Evolutionary conservation across 371 early-diverging fungal genomes (phyloP).

Genomic region (Mortierella sp.): DNA sequence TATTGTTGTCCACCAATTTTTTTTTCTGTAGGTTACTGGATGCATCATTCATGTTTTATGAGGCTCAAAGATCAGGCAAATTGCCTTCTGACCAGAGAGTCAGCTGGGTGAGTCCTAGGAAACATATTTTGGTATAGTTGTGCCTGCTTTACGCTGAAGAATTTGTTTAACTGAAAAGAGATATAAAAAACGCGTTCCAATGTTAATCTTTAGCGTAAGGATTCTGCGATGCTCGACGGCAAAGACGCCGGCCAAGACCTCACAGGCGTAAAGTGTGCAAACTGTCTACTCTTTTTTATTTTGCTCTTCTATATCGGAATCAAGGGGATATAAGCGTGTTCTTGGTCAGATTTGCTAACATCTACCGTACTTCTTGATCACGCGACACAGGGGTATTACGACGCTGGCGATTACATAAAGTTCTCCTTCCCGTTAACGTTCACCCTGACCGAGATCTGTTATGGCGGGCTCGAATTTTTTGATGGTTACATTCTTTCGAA

Average conservation of each 20-base stretch:
- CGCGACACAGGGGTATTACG: constrained; percentile 17
- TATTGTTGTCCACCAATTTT: background rate
- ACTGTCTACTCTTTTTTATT: too few species aligned
- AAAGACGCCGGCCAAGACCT: constrained; percentile 58
- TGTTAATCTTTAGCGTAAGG: constrained; percentile 54
- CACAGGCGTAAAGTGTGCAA: constrained; percentile 31
- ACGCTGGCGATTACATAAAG: constrained; percentile 67
- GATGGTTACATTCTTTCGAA: constrained; percentile 64
- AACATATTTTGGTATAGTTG: background rate
- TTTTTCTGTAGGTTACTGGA: constrained; percentile 41
- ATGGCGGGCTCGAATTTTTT: constrained; percentile 65
- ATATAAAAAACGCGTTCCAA: too few species aligned
- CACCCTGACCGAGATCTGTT: constrained; percentile 60
- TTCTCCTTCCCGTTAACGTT: constrained; percentile 67
- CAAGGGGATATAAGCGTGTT: background rate
- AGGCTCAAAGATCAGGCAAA: constrained; percentile 67
- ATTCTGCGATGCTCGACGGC: constrained; percentile 64
- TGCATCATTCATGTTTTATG: constrained; percentile 62
- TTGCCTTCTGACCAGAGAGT: constrained; percentile 61
- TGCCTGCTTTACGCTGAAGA: too few species aligned
- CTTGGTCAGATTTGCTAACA: background rate
- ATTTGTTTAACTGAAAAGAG: too few species aligned
- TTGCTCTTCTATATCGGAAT: too few species aligned
- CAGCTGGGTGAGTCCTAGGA: constrained; percentile 49
- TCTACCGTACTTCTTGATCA: background rate